These are phyloP conservation scores for Juglanconis sp. DNA, from an alignment of 2,329 filamentous ascomycete species.

Conservation along the genomic window DNA sequence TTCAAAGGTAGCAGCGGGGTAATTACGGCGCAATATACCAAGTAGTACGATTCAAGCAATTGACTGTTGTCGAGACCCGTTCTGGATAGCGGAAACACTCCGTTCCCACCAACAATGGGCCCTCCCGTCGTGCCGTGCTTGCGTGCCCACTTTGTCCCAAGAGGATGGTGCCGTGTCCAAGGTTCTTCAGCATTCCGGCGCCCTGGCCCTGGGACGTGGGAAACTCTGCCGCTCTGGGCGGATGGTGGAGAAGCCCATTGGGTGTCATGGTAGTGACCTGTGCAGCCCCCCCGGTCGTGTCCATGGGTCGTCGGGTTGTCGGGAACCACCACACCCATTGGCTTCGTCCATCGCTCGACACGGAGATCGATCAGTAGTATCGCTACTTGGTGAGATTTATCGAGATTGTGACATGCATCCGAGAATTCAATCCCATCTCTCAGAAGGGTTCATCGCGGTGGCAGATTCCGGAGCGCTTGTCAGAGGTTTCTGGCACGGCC, in stretches of 20 bases:
- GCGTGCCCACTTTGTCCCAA: neutral
- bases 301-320: neutral
- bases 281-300: neutral
- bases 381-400: neutral
- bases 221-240: neutral
- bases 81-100: neutral
- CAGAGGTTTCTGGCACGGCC: no score
- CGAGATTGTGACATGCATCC: neutral
- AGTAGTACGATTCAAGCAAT: no score
- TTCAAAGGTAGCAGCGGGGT: neutral
- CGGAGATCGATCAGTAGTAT: neutral
- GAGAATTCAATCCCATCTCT: neutral
- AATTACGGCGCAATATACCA: neutral
- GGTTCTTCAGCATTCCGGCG: conserved; percentile 1
- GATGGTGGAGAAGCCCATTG: neutral
- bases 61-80: neutral
- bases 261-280: neutral
- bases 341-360: neutral
- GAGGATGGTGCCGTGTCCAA: neutral
- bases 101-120: neutral
- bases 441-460: neutral
- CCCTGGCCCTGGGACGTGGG: neutral
- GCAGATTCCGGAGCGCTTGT: no score
- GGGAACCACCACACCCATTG: neutral
- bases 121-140: neutral